phyloP scores from a whole-genome alignment of 2,329 filamentous ascomycete species.

The Tolypocladium album region DNA sequence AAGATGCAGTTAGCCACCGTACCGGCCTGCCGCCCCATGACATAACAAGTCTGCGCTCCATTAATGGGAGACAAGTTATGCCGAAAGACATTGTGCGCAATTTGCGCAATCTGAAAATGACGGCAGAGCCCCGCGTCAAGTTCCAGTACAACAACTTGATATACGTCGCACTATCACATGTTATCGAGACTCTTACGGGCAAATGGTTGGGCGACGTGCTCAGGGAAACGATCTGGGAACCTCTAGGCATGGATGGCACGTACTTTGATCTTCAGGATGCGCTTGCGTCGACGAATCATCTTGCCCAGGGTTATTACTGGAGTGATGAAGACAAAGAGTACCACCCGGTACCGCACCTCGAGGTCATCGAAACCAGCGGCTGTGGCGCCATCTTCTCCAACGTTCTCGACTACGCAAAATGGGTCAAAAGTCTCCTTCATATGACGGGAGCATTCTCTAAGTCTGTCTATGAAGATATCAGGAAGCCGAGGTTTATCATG shows the following conservation, averaged over 20 bases:
- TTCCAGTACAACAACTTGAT: constrained; percentile 42
- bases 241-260: neutral
- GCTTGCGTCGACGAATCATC: constrained; percentile 10
- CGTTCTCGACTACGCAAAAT: constrained; percentile 39
- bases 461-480: constrained; percentile 17
- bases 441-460: constrained; percentile 11
- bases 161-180: constrained; percentile 31
- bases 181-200: constrained; percentile 31
- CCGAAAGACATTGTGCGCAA: constrained; percentile 27
- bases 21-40: constrained; percentile 31
- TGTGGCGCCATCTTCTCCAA: constrained; percentile 33
- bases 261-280: constrained; percentile 10
- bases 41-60: constrained; percentile 8
- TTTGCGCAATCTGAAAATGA: constrained; percentile 22
- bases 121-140: constrained; percentile 29
- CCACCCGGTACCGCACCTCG: constrained; percentile 14
- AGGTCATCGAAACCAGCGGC: constrained; percentile 20
- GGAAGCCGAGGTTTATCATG: constrained; percentile 17
- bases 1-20: neutral
- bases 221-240: neutral
- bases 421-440: constrained; percentile 36
- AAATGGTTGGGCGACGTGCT: constrained; percentile 5
- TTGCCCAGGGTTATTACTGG: constrained; percentile 34
- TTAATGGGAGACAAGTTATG: constrained; percentile 18
- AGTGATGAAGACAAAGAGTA: constrained; percentile 14